phyloP scores from a whole-genome alignment of 441 rosid genomes.

The Corymbia citriodora region DNA sequence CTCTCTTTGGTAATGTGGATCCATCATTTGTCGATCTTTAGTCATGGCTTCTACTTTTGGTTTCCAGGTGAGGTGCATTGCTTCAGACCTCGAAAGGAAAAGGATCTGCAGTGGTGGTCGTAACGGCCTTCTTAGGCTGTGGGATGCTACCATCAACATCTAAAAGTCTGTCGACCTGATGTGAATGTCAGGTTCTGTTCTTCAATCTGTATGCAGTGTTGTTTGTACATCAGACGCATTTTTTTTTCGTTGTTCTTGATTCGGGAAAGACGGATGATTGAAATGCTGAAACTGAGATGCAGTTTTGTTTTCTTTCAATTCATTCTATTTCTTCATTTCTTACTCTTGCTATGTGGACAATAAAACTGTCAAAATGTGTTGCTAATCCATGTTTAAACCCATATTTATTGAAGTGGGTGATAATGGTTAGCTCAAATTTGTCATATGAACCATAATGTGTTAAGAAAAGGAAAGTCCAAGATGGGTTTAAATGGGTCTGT shows the following conservation, averaged over 20 bases:
- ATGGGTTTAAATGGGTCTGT: not conserved
- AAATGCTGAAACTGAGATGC: not conserved
- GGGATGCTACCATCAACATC: slow-evolving; percentile 99
- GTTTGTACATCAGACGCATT: not conserved
- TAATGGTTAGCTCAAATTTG: not conserved
- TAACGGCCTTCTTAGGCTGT: slow-evolving; percentile 86
- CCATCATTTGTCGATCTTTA: not conserved
- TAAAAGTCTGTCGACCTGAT: slow-evolving; percentile 9
- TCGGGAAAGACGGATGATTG: not conserved
- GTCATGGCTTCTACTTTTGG: not conserved
- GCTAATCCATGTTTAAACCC: not conserved
- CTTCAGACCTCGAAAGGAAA: slow-evolving; percentile 96
- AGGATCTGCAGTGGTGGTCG: slow-evolving; percentile 99
- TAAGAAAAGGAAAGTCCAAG: not conserved
- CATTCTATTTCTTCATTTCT: not conserved
- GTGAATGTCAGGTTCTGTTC: not conserved
- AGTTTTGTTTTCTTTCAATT: not conserved
- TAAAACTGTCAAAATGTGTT: not conserved
- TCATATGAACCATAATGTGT: not conserved
- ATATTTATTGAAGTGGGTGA: not conserved
- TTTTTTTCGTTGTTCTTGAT: not conserved
- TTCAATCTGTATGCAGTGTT: not conserved
- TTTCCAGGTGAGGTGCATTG: slow-evolving; percentile 82
- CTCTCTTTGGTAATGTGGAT: not conserved
- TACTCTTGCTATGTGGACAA: not conserved